Conservation (phyloP, 2,329 filamentous ascomycete genomes). For the Aspergillus phoenicis region DNA sequence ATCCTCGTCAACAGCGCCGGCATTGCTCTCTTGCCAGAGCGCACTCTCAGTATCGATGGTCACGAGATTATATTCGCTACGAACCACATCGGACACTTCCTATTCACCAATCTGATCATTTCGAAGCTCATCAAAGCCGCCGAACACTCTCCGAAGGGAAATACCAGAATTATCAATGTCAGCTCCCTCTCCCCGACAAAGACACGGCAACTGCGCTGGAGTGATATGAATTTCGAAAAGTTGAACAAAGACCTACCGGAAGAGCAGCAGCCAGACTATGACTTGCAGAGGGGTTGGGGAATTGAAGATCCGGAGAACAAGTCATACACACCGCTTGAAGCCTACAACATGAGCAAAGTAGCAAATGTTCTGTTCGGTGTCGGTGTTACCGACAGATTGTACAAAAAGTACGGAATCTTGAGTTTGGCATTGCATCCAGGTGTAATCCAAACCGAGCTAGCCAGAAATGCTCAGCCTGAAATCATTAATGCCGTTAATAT, state of each 20-base stretch:
- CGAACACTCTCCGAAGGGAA: constrained; percentile 13
- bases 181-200: constrained; percentile 46
- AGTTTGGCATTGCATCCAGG: constrained; percentile 34
- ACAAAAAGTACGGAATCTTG: constrained; percentile 23
- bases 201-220: constrained; percentile 45
- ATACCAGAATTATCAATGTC: constrained; percentile 46
- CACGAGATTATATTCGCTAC: constrained; percentile 44
- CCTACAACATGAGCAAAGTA: constrained; percentile 52
- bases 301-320: constrained; percentile 23
- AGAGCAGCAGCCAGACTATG: neutral
- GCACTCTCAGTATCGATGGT: constrained; percentile 35
- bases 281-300: neutral
- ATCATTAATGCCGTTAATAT: neutral
- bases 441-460: constrained; percentile 27
- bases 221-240: constrained; percentile 50
- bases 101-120: constrained; percentile 46
- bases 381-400: constrained; percentile 36
- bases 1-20: constrained; percentile 50
- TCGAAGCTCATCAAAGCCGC: constrained; percentile 31
- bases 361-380: constrained; percentile 50
- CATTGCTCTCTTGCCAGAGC: constrained; percentile 36
- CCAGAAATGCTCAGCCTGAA: constrained; percentile 10
- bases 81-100: constrained; percentile 45
- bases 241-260: neutral
- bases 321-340: constrained; percentile 37